These are phyloP conservation scores for Rhodotorula sp. DNA, from an alignment of 1,284 basidiomycete species.

Conservation along the genomic window DNA sequence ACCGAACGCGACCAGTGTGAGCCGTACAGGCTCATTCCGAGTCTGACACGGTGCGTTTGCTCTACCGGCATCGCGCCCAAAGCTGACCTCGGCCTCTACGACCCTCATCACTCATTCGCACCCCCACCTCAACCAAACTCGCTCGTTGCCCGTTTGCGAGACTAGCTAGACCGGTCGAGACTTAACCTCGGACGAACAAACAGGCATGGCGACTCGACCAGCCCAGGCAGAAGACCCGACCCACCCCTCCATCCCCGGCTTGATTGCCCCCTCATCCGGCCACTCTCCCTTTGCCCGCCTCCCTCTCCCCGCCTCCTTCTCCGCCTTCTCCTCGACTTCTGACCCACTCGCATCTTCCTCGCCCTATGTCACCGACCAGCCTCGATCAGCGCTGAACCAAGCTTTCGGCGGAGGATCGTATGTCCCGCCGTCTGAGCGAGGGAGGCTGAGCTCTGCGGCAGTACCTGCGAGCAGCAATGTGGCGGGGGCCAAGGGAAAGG, in stretches of 20 bases:
- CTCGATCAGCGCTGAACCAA: constrained; percentile 12
- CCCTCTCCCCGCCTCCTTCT: constrained; percentile 26
- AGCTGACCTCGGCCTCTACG: too few species aligned
- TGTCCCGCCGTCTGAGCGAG: constrained; percentile 2
- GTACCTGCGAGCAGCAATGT: not conserved
- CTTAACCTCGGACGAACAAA: too few species aligned
- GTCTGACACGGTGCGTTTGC: too few species aligned
- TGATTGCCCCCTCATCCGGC: constrained; percentile 33
- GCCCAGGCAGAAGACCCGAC: not conserved
- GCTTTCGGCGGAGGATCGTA: constrained; percentile 17
- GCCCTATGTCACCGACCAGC: constrained; percentile 41
- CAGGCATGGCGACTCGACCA: too few species aligned
- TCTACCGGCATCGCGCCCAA: too few species aligned
- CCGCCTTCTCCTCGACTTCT: constrained; percentile 25
- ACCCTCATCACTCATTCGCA: too few species aligned
- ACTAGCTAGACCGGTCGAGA: too few species aligned
- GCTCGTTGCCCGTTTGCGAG: too few species aligned
- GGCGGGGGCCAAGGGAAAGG: not conserved
- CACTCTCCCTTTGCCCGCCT: constrained; percentile 36
- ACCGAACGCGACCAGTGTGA: too few species aligned
- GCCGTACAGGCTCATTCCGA: too few species aligned
- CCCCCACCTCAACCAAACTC: too few species aligned
- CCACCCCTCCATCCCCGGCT: constrained; percentile 7
- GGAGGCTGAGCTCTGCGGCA: not conserved
- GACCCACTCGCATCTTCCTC: constrained; percentile 8